phyloP scores from a whole-genome alignment of 192 early-diverging fungal genomes.

The Diversispora eburnea region DNA sequence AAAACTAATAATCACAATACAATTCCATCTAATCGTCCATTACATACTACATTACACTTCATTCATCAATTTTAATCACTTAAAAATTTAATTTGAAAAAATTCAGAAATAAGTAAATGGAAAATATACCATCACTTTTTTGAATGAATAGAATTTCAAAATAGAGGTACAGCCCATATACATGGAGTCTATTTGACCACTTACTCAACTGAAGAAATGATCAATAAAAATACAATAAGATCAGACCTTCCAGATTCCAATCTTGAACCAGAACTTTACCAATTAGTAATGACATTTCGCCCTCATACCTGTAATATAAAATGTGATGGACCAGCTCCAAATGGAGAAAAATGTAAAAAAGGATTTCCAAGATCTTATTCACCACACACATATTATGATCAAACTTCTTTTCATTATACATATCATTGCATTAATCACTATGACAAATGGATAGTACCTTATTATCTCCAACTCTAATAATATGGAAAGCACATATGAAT shows the following conservation, averaged over 20 bases:
- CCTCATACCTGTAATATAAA: constrained; percentile 6
- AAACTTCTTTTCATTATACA: not conserved
- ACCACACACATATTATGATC: not conserved
- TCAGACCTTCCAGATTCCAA: not conserved
- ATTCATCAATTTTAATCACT: too few relatives aligned
- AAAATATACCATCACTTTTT: too few relatives aligned
- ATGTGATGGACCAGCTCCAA: not conserved
- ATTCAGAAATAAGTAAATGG: too few relatives aligned
- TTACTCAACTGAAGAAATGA: not conserved
- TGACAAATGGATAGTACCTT: constrained; percentile 1
- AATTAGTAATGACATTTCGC: not conserved
- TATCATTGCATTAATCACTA: not conserved
- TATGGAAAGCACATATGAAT: constrained; percentile 23
- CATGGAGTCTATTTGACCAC: not conserved
- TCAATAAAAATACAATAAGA: not conserved
- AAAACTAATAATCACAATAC: too few relatives aligned
- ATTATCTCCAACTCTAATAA: constrained; percentile 5
- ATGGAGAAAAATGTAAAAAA: not conserved
- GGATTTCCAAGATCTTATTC: not conserved
- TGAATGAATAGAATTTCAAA: constrained; percentile 18
- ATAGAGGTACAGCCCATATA: not conserved
- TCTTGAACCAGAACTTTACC: not conserved
- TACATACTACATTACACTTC: too few relatives aligned
- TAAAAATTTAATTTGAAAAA: too few relatives aligned
- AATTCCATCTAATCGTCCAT: too few relatives aligned